These are phyloP conservation scores for Lavandula angustifolia DNA, from an alignment of 257 asterid species.

Conservation along the genomic window DNA sequence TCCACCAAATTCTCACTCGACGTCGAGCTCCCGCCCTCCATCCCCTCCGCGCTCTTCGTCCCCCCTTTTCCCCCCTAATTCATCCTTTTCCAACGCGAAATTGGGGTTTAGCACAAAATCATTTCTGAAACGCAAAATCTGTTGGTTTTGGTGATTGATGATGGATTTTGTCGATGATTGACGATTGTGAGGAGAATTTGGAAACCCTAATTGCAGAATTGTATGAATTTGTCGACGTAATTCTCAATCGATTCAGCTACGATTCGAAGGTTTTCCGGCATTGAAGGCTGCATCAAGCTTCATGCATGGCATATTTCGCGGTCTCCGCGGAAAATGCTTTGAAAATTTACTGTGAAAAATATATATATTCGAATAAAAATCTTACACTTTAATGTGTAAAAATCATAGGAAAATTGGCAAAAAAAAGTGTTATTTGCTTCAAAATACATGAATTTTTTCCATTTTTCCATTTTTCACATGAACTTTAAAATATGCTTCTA, in stretches of 20 bases:
- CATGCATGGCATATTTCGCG: slow-evolving; percentile 25
- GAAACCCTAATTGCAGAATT: slow-evolving; percentile 32
- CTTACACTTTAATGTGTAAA: no score
- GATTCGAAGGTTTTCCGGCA: slow-evolving; percentile 34
- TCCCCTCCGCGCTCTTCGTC: slow-evolving; percentile 34
- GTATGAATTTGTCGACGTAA: slow-evolving; percentile 17
- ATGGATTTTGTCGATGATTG: slow-evolving; percentile 17
- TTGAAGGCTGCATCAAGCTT: slow-evolving; percentile 13
- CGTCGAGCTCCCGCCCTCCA: slow-evolving; percentile 40
- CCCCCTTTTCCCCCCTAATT: not conserved
- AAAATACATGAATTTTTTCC: no score
- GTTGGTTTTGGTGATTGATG: not conserved
- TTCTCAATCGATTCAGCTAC: slow-evolving; percentile 1
- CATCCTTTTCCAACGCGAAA: not conserved
- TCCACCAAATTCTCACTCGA: slow-evolving; percentile 44
- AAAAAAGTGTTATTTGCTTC: no score
- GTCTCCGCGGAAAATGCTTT: slow-evolving; percentile 7
- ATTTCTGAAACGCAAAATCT: not conserved
- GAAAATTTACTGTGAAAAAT: no score
- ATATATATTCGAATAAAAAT: no score
- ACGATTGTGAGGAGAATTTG: slow-evolving; percentile 30
- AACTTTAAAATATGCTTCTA: no score
- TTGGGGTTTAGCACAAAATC: slow-evolving; percentile 7
- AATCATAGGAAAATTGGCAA: no score
- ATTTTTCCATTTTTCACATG: no score